These are phyloP conservation scores for Entoloma clypeatum DNA, from an alignment of 1,284 basidiomycete genomes.

Conservation along the genomic window DNA sequence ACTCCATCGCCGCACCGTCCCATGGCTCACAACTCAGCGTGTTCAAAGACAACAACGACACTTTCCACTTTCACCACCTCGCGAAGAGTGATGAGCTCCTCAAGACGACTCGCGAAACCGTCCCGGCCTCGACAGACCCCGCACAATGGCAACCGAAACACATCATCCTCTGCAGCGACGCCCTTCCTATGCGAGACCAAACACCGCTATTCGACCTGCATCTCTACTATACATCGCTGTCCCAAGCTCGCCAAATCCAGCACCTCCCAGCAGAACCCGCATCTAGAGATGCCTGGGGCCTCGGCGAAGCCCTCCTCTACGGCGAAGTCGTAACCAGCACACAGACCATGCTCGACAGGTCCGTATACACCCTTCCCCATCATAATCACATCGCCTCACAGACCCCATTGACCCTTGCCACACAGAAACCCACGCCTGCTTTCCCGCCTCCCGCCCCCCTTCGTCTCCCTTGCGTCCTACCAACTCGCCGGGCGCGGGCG, in stretches of 20 bases:
- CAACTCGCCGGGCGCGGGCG: constrained; percentile 90
- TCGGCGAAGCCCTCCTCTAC: constrained; percentile 82
- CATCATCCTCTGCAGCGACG: constrained; percentile 45
- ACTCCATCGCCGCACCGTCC: constrained; percentile 32
- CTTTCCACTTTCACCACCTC: constrained; percentile 55
- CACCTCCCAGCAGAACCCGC: constrained; percentile 17
- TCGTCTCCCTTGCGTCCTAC: constrained; percentile 81
- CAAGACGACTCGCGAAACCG: constrained; percentile 29
- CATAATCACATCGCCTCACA: too few relatives aligned
- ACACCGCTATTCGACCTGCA: constrained; percentile 57
- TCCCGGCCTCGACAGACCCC: constrained; percentile 25
- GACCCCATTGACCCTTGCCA: too few relatives aligned
- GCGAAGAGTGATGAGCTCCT: constrained; percentile 36
- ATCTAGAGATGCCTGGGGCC: constrained; percentile 39
- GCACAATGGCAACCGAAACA: constrained; percentile 44
- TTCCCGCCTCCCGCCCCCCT: constrained; percentile 65
- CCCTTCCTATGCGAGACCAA: constrained; percentile 39
- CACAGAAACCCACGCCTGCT: constrained; percentile 78
- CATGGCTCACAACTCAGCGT: constrained; percentile 29
- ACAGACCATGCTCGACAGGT: constrained; percentile 94
- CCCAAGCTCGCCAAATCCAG: constrained; percentile 26
- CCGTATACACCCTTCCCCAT: constrained; percentile 27
- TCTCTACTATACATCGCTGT: constrained; percentile 44
- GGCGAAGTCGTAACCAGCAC: constrained; percentile 92
- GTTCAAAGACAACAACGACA: constrained; percentile 64